phyloP scores from a whole-genome alignment of 106 monocot genomes.

The Xerophyta viscosa region DNA sequence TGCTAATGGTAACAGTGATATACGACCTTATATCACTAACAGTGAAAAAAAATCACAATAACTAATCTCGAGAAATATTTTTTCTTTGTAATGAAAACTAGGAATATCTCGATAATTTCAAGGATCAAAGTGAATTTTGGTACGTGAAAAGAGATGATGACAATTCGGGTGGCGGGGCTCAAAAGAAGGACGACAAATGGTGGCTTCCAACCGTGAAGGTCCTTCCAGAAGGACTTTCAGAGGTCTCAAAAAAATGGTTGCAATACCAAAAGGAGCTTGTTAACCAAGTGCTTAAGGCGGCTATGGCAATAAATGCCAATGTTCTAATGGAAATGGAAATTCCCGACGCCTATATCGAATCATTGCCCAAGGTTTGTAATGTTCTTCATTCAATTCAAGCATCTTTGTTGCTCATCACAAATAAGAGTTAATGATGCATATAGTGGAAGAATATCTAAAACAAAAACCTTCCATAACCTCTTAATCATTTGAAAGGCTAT shows the following conservation, averaged over 20 bases:
- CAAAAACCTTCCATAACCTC: no score
- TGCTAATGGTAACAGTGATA: slow-evolving; percentile 68
- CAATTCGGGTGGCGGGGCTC: slow-evolving; percentile 24
- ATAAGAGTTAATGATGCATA: no score
- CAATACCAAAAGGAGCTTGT: slow-evolving; percentile 41
- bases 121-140: slow-evolving; percentile 70
- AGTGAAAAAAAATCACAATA: no score
- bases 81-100: neutral
- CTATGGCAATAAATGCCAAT: slow-evolving; percentile 60
- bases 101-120: slow-evolving; percentile 43
- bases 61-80: no score
- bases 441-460: no score
- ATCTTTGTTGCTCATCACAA: no score
- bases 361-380: slow-evolving; percentile 14
- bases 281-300: slow-evolving; percentile 58
- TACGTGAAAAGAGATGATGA: slow-evolving; percentile 35
- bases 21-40: no score
- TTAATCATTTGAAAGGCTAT: no score
- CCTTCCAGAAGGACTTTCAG: slow-evolving; percentile 40
- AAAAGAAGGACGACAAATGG: slow-evolving; percentile 52
- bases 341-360: slow-evolving; percentile 44
- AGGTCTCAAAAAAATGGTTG: slow-evolving; percentile 34
- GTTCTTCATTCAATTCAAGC: no score
- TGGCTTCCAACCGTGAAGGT: slow-evolving; percentile 54
- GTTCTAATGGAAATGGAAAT: slow-evolving; percentile 52